Evolutionary conservation across 176 grass and related monocot genomes (phyloP), one percentile per base, ranked within the genome.

Genomic region (Cenchrus americanus): DNA sequence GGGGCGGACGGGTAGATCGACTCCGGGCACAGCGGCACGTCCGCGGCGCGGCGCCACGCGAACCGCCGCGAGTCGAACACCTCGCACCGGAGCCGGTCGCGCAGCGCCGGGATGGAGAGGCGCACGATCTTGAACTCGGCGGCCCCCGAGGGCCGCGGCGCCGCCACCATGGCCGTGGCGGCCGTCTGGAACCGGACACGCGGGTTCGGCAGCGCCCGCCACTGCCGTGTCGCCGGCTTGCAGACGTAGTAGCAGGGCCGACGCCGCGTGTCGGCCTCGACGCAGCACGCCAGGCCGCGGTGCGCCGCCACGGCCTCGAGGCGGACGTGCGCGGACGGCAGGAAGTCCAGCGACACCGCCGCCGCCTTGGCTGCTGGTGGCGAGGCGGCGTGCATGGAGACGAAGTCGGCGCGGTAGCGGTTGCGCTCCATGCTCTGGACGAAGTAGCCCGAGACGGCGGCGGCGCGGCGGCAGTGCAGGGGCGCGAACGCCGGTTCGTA

Each of bases 211-310:
- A 92, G 48, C 53, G 86, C 77, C 0, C 48, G 32, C 73, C 82
- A 92, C 77, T 92, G 86, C 75, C 71, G 30, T 5, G 90, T 85
- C 7, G 86, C 82, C 6, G 90, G 82, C 65, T 86, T 88, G 90
- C 82, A 92, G 4, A 82, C 77, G 61, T 85, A 88, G 79, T 92
- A 88, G 51, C 69, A 27, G 0, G 75, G 14, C 7, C 10, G 8
- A 2, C 23, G 10, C 21, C 23, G 12, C 17, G 59, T 15, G 62
- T 64, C 76, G 11, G 24, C 57, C 7, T 46, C 34, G 10, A 85
- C 81, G 86, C 89, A 88, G 76, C 82, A 88, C 51, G 76, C 24
- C 40, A 92, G 82, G 3, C 90, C 90, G 0, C 71, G 47, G 69
- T 68, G 87, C 26, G 82, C 62, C 7, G 85, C 59, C 18, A 84